These are phyloP conservation scores for Echria macrotheca DNA, from an alignment of 495 filamentous ascomycete genomes.

Conservation along the genomic window DNA sequence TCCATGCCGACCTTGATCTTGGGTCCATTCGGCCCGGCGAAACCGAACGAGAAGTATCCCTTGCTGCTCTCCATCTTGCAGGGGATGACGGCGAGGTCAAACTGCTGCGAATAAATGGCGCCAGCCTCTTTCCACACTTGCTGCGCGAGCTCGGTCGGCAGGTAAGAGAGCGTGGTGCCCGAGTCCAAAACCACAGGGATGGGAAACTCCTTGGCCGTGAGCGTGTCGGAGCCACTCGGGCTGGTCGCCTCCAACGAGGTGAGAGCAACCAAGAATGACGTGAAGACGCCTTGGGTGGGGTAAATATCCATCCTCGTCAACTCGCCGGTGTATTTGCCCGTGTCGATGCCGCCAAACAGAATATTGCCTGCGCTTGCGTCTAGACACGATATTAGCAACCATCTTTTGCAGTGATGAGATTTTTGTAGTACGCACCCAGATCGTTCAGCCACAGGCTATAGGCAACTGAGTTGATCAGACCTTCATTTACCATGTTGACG, in stretches of 20 bases:
- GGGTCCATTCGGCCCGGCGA: slow-evolving; percentile 54
- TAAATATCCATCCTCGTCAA: slow-evolving; percentile 62
- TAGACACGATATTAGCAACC: slow-evolving; percentile 5
- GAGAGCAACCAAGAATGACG: slow-evolving; percentile 69
- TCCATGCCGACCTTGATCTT: slow-evolving; percentile 68
- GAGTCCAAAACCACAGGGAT: slow-evolving; percentile 79
- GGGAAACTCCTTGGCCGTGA: slow-evolving; percentile 49
- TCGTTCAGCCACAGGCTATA: slow-evolving; percentile 92
- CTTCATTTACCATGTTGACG: slow-evolving; percentile 63
- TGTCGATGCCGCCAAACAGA: slow-evolving; percentile 89
- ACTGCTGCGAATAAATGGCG: slow-evolving; percentile 45
- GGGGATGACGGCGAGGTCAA: slow-evolving; percentile 58
- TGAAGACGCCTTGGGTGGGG: slow-evolving; percentile 36
- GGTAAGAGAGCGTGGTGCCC: slow-evolving; percentile 78
- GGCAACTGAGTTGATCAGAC: slow-evolving; percentile 71
- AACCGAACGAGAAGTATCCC: slow-evolving; percentile 66
- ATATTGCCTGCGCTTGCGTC: slow-evolving; percentile 41
- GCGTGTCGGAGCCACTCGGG: slow-evolving; percentile 41
- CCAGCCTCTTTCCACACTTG: slow-evolving; percentile 64
- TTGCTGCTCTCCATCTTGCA: slow-evolving; percentile 61
- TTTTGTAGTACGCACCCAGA: slow-evolving; percentile 51
- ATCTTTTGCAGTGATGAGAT: too few relatives aligned
- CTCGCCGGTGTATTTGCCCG: slow-evolving; percentile 70
- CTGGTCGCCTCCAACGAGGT: slow-evolving; percentile 49
- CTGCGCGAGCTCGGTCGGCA: slow-evolving; percentile 65